Percentiles rank a stretch among this genome's conserved stretches.
Conservation (phyloP, 225 moss, liverwort and hornwort genomes). For the Rhytidiadelphus loreus region DNA sequence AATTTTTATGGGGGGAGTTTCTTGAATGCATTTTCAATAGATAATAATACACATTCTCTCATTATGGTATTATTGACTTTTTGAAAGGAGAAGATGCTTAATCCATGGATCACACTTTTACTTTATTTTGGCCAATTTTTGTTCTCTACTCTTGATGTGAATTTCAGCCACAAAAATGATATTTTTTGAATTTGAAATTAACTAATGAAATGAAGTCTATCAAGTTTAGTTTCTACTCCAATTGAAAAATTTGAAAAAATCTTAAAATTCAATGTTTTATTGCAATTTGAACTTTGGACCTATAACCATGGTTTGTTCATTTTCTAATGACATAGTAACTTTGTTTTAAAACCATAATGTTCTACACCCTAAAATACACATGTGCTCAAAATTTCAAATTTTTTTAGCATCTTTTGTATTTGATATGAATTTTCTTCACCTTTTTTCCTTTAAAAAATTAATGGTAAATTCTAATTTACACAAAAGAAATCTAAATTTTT, state of each 20-base stretch:
- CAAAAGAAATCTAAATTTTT: no score
- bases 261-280: background rate
- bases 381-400: no score
- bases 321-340: no score
- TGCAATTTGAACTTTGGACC: no score
- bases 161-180: no score
- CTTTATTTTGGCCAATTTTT: background rate
- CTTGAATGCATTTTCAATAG: background rate
- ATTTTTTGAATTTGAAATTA: background rate
- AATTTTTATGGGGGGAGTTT: background rate
- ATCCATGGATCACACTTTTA: accelerated
- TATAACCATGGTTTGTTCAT: no score
- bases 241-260: background rate
- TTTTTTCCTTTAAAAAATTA: no score
- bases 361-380: background rate
- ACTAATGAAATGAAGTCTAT: background rate
- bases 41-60: background rate
- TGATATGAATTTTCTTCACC: no score
- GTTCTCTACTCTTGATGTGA: background rate
- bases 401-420: no score
- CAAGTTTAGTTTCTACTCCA: background rate
- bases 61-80: background rate
- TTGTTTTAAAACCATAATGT: background rate
- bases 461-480: no score
- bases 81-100: background rate